These are phyloP conservation scores for Zizania latifolia DNA, from an alignment of 176 grass and related monocot genomes.

Conservation along the genomic window DNA sequence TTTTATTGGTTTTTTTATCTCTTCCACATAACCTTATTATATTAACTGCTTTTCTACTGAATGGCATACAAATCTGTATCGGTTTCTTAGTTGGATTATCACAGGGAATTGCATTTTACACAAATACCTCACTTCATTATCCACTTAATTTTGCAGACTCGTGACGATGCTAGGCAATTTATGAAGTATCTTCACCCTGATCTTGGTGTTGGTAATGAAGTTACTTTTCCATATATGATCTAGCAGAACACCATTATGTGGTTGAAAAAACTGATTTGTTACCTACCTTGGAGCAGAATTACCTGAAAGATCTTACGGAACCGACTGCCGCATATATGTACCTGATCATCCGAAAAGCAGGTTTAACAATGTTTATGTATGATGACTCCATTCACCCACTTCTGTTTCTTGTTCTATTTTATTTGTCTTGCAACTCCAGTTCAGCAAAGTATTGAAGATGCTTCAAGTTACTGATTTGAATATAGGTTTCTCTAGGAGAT, in stretches of 20 bases:
- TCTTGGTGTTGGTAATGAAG: conserved; percentile 83
- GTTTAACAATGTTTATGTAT: conserved; percentile 99
- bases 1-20: neutral
- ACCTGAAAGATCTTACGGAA: conserved; percentile 96
- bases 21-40: neutral
- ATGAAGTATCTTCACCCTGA: conserved; percentile 96
- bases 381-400: conserved; percentile 60
- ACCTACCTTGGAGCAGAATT: conserved; percentile 54
- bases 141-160: conserved; percentile 50
- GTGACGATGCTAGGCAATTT: conserved; percentile 90
- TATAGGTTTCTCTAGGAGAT: conserved; percentile 93
- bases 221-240: conserved; percentile 14
- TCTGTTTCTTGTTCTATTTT: conserved; percentile 28
- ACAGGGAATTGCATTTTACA: neutral
- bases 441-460: conserved; percentile 30
- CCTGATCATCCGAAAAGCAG: conserved; percentile 93
- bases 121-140: neutral
- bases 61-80: neutral
- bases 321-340: conserved; percentile 95
- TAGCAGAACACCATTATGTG: conserved; percentile 12
- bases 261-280: conserved; percentile 32
- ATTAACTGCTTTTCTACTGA: neutral
- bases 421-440: conserved; percentile 2
- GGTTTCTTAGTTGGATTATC: neutral
- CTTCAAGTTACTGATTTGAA: conserved; percentile 67